These are phyloP conservation scores for Drechslera avenae DNA, from an alignment of 2,329 filamentous ascomycete genomes.

Conservation along the genomic window DNA sequence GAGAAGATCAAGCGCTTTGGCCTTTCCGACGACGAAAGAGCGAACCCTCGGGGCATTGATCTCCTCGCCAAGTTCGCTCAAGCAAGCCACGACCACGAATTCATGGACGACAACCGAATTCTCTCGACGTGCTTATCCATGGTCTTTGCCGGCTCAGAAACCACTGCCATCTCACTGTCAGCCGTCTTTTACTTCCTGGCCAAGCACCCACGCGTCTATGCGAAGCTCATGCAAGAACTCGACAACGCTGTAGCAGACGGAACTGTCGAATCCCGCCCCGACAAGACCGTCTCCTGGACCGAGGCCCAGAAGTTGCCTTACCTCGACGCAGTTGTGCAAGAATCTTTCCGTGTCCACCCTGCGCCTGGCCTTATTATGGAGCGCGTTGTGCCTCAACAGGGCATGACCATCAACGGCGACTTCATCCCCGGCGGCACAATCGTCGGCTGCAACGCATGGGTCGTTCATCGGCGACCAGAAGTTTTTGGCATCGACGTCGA, in stretches of 20 bases:
- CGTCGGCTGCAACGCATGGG: conserved; percentile 76
- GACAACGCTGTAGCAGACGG: conserved; percentile 63
- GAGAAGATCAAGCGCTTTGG: conserved; percentile 54
- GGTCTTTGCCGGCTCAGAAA: conserved; percentile 76
- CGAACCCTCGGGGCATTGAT: conserved; percentile 55
- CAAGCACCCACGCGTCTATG: conserved; percentile 63
- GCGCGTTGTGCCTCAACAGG: conserved; percentile 69
- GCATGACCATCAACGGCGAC: conserved; percentile 66
- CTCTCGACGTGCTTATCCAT: conserved; percentile 74
- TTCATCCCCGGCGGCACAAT: conserved; percentile 72
- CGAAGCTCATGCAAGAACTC: conserved; percentile 64
- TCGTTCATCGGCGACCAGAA: conserved; percentile 69
- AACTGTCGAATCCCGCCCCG: conserved; percentile 49
- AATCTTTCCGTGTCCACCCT: conserved; percentile 77
- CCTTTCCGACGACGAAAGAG: conserved; percentile 37
- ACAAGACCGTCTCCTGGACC: conserved; percentile 69
- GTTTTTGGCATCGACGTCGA: conserved; percentile 73
- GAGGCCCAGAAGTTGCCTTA: conserved; percentile 74
- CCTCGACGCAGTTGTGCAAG: conserved; percentile 77
- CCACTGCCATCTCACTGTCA: conserved; percentile 74
- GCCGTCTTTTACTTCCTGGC: conserved; percentile 76
- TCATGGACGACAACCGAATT: conserved; percentile 73
- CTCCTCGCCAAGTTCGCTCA: conserved; percentile 74
- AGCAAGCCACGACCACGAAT: conserved; percentile 68
- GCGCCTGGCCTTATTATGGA: conserved; percentile 75